phyloP scores from a whole-genome alignment of 352 stramenopile genomes.

The Nothophytophthora sp. region DNA sequence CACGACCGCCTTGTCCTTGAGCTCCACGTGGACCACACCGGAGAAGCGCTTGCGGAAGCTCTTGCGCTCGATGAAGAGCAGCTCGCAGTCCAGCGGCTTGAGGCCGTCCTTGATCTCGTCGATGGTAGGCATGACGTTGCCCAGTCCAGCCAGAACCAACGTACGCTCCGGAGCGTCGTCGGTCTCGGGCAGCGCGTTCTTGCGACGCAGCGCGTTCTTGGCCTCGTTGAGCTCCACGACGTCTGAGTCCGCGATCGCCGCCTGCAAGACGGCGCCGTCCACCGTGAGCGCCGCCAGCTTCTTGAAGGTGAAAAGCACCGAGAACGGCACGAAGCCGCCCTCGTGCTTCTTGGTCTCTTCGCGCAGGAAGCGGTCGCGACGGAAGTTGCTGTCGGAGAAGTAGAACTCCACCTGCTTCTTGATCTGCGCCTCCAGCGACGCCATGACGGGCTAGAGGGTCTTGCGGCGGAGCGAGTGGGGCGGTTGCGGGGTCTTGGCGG shows the following conservation, averaged over 20 bases:
- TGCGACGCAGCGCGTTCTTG: slow-evolving; percentile 77
- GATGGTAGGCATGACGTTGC: slow-evolving; percentile 59
- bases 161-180: slow-evolving; percentile 69
- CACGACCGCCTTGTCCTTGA: slow-evolving; percentile 58
- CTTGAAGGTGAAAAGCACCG: slow-evolving; percentile 91
- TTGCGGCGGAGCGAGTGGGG: background rate
- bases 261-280: slow-evolving; percentile 64
- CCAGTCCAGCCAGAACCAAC: slow-evolving; percentile 73
- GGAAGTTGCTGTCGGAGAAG: slow-evolving; percentile 93
- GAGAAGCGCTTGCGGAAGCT: slow-evolving; percentile 71
- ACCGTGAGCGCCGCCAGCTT: slow-evolving; percentile 87
- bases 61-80: slow-evolving; percentile 77
- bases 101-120: slow-evolving; percentile 82
- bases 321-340: slow-evolving; percentile 85
- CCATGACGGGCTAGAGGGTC: slow-evolving; percentile 25
- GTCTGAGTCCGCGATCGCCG: slow-evolving; percentile 72
- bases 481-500: no score
- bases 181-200: slow-evolving; percentile 58
- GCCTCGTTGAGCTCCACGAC: slow-evolving; percentile 81
- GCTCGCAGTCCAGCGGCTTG: slow-evolving; percentile 51
- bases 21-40: slow-evolving; percentile 75
- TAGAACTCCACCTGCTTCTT: slow-evolving; percentile 94
- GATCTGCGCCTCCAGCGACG: slow-evolving; percentile 69
- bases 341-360: slow-evolving; percentile 84
- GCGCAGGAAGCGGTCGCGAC: slow-evolving; percentile 89